phyloP scores from a whole-genome alignment of 1,284 basidiomycete genomes.

The Sanghuangporus sanghuang region DNA sequence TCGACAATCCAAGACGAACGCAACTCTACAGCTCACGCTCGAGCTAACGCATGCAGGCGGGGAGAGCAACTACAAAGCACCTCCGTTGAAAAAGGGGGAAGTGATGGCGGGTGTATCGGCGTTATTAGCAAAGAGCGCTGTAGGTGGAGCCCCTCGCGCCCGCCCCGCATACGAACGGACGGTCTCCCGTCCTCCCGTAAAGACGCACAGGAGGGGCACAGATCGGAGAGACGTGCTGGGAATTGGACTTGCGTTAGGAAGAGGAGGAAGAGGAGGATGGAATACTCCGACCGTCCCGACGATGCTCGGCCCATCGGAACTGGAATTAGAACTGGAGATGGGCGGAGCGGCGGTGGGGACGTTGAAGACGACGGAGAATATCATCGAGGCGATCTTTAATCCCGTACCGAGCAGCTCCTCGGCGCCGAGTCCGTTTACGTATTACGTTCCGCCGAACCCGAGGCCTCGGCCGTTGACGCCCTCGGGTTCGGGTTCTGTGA shows the following conservation, averaged over 20 bases:
- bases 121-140: slow-evolving; percentile 49
- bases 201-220: neutral
- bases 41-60: slow-evolving; percentile 56
- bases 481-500: neutral
- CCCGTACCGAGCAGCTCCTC: slow-evolving; percentile 44
- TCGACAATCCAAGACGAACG: slow-evolving; percentile 73
- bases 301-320: too few relatives aligned
- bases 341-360: neutral
- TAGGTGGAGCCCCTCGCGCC: slow-evolving; percentile 44
- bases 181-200: neutral
- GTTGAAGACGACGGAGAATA: slow-evolving; percentile 53
- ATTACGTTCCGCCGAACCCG: slow-evolving; percentile 30
- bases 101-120: slow-evolving; percentile 62
- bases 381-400: slow-evolving; percentile 76
- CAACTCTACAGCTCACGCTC: slow-evolving; percentile 68
- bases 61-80: slow-evolving; percentile 53
- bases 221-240: slow-evolving; percentile 1
- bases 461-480: neutral
- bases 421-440: slow-evolving; percentile 56
- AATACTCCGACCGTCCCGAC: too few relatives aligned
- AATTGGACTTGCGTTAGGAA: neutral
- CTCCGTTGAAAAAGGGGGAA: slow-evolving; percentile 64
- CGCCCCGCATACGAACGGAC: slow-evolving; percentile 20
- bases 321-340: neutral
- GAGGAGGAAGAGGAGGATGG: neutral